A percentile compares a stretch with the other conserved stretches of the same genome.
These are phyloP conservation scores for Arachnomyces sp. DNA, from an alignment of 2,329 filamentous ascomycete genomes.

Conservation along the genomic window DNA sequence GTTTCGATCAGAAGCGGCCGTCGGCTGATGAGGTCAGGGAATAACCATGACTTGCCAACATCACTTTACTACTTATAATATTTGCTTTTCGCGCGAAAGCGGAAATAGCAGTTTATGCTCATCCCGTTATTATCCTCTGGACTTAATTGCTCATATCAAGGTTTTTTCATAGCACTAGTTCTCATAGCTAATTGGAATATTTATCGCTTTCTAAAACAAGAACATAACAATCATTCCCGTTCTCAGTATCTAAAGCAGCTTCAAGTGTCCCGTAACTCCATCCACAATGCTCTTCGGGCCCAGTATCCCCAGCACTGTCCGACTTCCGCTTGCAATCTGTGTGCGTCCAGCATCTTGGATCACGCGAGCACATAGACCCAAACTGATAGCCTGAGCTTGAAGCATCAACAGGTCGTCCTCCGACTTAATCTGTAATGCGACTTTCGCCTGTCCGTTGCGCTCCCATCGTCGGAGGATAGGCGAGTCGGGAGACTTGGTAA, in stretches of 20 bases:
- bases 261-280: slow-evolving; percentile 74
- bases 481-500: slow-evolving; percentile 45
- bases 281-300: slow-evolving; percentile 84
- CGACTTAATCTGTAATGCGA: slow-evolving; percentile 80
- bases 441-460: slow-evolving; percentile 77
- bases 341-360: slow-evolving; percentile 95
- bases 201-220: no score
- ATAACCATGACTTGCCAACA: slow-evolving; percentile 77
- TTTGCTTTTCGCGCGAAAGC: no score
- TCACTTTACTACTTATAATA: slow-evolving; percentile 23
- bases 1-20: slow-evolving; percentile 45
- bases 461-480: slow-evolving; percentile 79
- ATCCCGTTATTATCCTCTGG: no score
- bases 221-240: no score
- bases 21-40: slow-evolving; percentile 84
- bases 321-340: slow-evolving; percentile 87
- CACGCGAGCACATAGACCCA: slow-evolving; percentile 81
- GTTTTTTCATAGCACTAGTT: neutral
- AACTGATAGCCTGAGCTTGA: slow-evolving; percentile 69
- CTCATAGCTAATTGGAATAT: no score
- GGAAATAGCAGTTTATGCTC: no score
- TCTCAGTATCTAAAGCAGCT: slow-evolving; percentile 54
- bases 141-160: neutral
- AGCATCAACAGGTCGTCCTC: slow-evolving; percentile 72
- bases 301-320: slow-evolving; percentile 78